Evolutionary conservation across 2,329 filamentous ascomycete species (phyloP).

Genomic region (Colletotrichum sp.): DNA sequence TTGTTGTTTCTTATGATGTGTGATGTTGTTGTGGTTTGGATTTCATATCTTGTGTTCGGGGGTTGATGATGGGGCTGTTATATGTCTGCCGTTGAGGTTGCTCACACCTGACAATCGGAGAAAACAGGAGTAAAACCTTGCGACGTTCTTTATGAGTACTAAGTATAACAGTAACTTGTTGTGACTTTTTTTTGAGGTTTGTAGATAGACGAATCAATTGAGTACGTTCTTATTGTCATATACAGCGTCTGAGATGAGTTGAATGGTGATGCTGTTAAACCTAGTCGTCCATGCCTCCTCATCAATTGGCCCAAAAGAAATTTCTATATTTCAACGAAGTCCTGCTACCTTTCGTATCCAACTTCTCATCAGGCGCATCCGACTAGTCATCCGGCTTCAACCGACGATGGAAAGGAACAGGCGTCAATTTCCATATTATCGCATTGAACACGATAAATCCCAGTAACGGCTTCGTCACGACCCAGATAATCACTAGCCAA

Average conservation of each 20-base stretch:
- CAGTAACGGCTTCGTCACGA: no score
- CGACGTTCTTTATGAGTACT: fast-evolving
- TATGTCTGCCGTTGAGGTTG: neutral
- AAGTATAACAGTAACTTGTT: neutral
- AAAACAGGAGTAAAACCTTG: neutral
- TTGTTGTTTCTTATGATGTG: neutral
- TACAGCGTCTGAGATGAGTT: no score
- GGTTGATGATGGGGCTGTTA: neutral
- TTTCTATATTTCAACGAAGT: no score
- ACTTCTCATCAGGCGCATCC: no score
- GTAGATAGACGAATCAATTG: neutral
- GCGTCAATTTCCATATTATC: neutral
- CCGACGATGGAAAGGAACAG: neutral
- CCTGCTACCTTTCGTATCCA: no score
- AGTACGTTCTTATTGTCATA: neutral
- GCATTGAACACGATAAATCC: neutral
- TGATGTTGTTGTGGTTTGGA: neutral
- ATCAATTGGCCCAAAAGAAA: no score
- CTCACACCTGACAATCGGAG: neutral
- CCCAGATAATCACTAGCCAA: no score
- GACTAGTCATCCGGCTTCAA: neutral
- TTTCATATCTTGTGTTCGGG: neutral
- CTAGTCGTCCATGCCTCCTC: no score
- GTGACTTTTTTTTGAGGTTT: neutral
- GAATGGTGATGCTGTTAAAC: no score